Evolutionary conservation across 805 yeast genomes (phyloP), one percentile per base, ranked within the genome.

Genomic region (Monosporozyma unispora): DNA sequence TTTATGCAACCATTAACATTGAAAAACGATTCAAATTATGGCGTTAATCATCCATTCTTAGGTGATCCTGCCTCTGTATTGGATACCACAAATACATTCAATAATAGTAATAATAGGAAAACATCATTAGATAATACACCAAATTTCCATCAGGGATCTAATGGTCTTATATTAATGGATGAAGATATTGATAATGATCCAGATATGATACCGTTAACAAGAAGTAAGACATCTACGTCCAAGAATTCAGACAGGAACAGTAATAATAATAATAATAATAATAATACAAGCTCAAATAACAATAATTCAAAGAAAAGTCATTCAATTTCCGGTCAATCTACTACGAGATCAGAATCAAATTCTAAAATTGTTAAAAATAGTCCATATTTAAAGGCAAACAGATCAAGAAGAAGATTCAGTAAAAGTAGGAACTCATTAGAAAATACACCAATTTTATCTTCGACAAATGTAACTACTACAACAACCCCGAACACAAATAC

Each of bases 1-100:
- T 53, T 45, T 35, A 49, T 53, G 52, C 43, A 53, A 21, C 54
- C 56, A 4, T 47, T 43, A 28, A 39, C 42, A 12, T 21, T 39
- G 4, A 39, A 39, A 39, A 3, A 39, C 22, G 42, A 21, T 21
- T 19, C 10, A 10, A 39, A 21, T 39, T 19, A 39, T 39, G 31
- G 14, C 7, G 25, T n/a, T 41, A 46, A 38, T 23, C 16, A 46
- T 39, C 42, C 60, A 23, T 80, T 89, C 0, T 69, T 83, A 57
- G 79, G 88, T 3, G 81, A 87, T 0, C 89, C 89, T 0, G 52
- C 54, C n/a, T 31, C 28, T 44, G 28, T 22, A 21, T 12, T 39
- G 22, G 42, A 41, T 19, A 38, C 39, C n/a, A 39, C 28, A 9
- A 38, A 28, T 22, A 25, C 21, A 18, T 35, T 33, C 19, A 46